Evolutionary conservation across 1,284 basidiomycete genomes (phyloP).

Genomic region (Ustilago tritici): DNA sequence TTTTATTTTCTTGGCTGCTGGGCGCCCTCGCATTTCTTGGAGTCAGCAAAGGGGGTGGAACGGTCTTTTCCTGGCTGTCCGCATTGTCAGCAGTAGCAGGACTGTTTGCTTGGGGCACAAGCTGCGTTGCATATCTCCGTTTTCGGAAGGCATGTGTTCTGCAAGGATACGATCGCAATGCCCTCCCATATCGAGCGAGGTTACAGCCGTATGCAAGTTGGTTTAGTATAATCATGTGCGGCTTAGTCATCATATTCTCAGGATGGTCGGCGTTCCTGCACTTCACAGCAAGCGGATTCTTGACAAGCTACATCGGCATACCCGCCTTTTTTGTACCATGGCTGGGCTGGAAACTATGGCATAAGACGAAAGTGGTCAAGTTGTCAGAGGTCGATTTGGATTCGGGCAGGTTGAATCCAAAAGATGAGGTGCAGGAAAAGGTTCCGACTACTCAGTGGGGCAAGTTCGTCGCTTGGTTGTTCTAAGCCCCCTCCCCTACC

Average conservation of each 20-base stretch:
- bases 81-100: conserved; percentile 78
- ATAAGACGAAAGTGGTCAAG: conserved; percentile 71
- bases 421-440: conserved; percentile 29
- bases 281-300: conserved; percentile 75
- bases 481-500: conserved; percentile 17
- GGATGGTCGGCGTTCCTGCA: conserved; percentile 71
- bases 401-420: conserved; percentile 70
- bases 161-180: conserved; percentile 75
- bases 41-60: conserved; percentile 66
- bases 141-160: conserved; percentile 77
- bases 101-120: conserved; percentile 84
- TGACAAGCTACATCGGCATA: conserved; percentile 83
- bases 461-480: conserved; percentile 47
- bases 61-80: conserved; percentile 76
- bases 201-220: conserved; percentile 67
- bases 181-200: conserved; percentile 72
- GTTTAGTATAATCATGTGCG: conserved; percentile 51
- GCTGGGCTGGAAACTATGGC: conserved; percentile 74
- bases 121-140: conserved; percentile 80
- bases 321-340: conserved; percentile 81
- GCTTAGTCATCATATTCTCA: conserved; percentile 59
- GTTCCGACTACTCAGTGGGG: conserved; percentile 27
- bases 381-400: conserved; percentile 73
- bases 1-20: conserved; percentile 79
- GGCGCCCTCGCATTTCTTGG: conserved; percentile 77